Evolutionary conservation across 352 stramenopile genomes (phyloP).

Genomic region (Pythium brachiatum): DNA sequence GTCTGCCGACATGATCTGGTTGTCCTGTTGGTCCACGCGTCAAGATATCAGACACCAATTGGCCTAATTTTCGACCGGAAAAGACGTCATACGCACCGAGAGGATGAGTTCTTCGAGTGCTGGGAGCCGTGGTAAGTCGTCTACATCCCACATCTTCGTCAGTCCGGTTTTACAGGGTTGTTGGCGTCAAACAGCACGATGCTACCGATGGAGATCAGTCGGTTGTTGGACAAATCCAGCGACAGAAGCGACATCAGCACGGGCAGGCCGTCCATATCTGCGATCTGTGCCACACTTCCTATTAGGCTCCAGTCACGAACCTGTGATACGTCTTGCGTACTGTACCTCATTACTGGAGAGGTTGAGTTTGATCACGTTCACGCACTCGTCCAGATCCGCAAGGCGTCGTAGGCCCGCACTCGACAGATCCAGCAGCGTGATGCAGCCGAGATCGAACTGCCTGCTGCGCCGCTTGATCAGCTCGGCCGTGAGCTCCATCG

Average conservation of each 20-base stretch:
- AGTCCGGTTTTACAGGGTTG: background rate
- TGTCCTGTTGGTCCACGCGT: slow-evolving; percentile 32
- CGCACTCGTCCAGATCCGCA: slow-evolving; percentile 41
- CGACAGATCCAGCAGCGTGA: slow-evolving; percentile 66
- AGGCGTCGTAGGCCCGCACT: slow-evolving; percentile 35
- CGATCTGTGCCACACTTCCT: slow-evolving; percentile 29
- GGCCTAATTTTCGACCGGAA: too few species aligned
- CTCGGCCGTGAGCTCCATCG: slow-evolving; percentile 62
- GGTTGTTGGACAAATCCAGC: slow-evolving; percentile 52
- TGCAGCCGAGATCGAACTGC: slow-evolving; percentile 69
- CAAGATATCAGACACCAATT: background rate
- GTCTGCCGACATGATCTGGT: slow-evolving; percentile 46
- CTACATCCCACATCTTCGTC: slow-evolving; percentile 11
- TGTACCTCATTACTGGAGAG: slow-evolving; percentile 51
- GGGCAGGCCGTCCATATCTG: slow-evolving; percentile 42
- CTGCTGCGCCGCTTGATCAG: slow-evolving; percentile 71
- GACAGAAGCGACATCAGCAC: slow-evolving; percentile 36
- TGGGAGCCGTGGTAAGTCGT: slow-evolving; percentile 38
- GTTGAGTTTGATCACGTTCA: slow-evolving; percentile 56
- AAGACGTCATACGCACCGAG: slow-evolving; percentile 28
- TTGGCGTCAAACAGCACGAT: slow-evolving; percentile 9
- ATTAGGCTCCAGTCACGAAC: too few species aligned
- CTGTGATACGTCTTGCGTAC: too few species aligned
- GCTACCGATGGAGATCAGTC: slow-evolving; percentile 37
- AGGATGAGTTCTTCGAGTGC: slow-evolving; percentile 54